Conservation (phyloP, 805 yeast genomes). For the Starmerella geochares region DNA sequence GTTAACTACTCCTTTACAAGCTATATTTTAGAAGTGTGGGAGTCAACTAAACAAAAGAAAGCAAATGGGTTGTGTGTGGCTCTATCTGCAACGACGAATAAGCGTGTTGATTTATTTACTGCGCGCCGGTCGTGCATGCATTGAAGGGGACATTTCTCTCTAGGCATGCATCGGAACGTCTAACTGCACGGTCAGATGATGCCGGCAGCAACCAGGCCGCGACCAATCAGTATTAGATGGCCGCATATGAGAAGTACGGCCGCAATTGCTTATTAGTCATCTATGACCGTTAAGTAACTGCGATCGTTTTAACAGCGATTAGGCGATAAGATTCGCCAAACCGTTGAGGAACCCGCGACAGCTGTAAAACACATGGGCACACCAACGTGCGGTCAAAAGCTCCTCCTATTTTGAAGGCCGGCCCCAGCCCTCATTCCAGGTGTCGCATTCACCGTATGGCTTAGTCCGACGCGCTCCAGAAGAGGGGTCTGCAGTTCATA, state of each 20-base stretch:
- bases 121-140: background rate
- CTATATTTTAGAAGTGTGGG: no score
- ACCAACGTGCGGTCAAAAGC: no score
- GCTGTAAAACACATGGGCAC: no score
- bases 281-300: background rate
- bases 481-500: constrained; percentile 6
- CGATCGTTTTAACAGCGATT: background rate
- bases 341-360: no score
- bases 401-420: background rate
- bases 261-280: background rate
- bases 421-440: background rate
- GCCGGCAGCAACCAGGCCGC: constrained; percentile 1
- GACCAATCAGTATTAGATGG: constrained; percentile 1
- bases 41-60: no score
- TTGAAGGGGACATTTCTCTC: background rate
- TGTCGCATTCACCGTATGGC: background rate
- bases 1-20: no score
- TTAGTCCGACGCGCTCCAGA: background rate
- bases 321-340: constrained; percentile 2
- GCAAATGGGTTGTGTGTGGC: no score
- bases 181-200: background rate
- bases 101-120: background rate
- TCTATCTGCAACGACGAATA: background rate
- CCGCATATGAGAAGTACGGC: constrained; percentile 1
- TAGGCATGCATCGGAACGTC: constrained; percentile 1